A percentile compares a stretch with the other conserved stretches of the same genome.
These are phyloP conservation scores for Epichloe sp. DNA, from an alignment of 2,329 filamentous ascomycete species.

Conservation along the genomic window DNA sequence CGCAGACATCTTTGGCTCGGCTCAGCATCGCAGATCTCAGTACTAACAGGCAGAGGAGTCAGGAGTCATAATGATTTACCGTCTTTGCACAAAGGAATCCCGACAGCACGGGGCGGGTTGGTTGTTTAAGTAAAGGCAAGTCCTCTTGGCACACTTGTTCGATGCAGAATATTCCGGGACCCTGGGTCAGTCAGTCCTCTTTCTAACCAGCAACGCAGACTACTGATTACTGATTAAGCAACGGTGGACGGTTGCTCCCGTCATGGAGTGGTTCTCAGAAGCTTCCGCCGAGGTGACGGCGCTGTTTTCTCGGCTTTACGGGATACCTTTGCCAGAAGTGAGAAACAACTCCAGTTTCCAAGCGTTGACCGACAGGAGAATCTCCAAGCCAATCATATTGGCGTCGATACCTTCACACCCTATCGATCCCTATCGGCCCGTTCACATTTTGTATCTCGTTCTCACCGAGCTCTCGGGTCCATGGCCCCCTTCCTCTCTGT, in stretches of 20 bases:
- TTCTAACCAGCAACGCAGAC: too few relatives aligned
- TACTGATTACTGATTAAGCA: neutral
- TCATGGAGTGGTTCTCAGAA: neutral
- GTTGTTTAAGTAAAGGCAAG: neutral
- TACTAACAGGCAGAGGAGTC: too few relatives aligned
- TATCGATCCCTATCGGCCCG: slow-evolving; percentile 2
- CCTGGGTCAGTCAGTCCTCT: too few relatives aligned
- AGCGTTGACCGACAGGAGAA: neutral
- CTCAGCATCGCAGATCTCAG: neutral
- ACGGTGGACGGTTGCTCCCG: neutral
- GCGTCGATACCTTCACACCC: slow-evolving; percentile 2
- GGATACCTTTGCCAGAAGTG: neutral
- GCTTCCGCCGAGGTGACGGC: neutral
- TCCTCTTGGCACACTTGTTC: neutral
- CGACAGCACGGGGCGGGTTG: neutral
- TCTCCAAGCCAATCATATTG: neutral
- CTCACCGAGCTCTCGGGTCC: slow-evolving; percentile 3
- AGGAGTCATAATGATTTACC: too few relatives aligned
- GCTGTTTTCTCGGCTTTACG: neutral
- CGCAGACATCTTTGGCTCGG: neutral
- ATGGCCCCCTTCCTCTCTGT: neutral
- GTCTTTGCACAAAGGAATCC: neutral
- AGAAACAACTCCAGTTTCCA: neutral
- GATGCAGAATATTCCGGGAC: neutral
- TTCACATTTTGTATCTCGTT: slow-evolving; percentile 4